A percentile compares a stretch with the other conserved stretches of the same genome.
Evolutionary conservation across 805 yeast species (phyloP).

Genomic region (Myxozyma lipomycoides): DNA sequence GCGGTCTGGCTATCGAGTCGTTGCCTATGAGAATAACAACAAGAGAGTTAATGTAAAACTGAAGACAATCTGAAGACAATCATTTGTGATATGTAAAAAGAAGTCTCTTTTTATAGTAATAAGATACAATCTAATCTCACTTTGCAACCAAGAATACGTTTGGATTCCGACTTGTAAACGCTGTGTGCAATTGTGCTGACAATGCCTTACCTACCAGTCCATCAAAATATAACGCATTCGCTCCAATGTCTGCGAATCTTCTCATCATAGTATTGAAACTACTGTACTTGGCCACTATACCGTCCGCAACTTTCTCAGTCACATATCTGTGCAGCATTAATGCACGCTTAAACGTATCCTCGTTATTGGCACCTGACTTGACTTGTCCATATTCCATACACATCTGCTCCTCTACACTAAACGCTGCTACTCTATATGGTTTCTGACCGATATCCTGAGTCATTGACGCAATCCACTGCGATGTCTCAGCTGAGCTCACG

Average conservation of each 20-base stretch:
- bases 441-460: constrained; percentile 25
- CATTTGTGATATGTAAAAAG: too few species aligned
- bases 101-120: too few species aligned
- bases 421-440: constrained; percentile 19
- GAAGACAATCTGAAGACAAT: constrained; percentile 23
- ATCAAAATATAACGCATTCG: constrained; percentile 8
- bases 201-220: constrained; percentile 14
- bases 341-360: constrained; percentile 15
- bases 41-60: constrained; percentile 23
- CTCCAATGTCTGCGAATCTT: constrained; percentile 1
- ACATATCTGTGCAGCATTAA: constrained; percentile 17
- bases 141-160: too few species aligned
- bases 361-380: constrained; percentile 10
- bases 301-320: constrained; percentile 16
- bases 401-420: constrained; percentile 15
- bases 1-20: too few species aligned
- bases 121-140: too few species aligned
- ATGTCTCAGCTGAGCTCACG: constrained; percentile 15
- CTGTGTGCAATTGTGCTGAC: constrained; percentile 11
- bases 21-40: constrained; percentile 14
- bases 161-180: constrained; percentile 19
- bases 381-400: constrained; percentile 26
- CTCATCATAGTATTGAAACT: constrained; percentile 17
- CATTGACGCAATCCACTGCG: constrained; percentile 25
- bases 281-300: constrained; percentile 10